Percentiles rank a stretch among this genome's conserved stretches.
Evolutionary conservation across 148 eudicot species (phyloP).

Genomic region (Chenopodium berlandieri): DNA sequence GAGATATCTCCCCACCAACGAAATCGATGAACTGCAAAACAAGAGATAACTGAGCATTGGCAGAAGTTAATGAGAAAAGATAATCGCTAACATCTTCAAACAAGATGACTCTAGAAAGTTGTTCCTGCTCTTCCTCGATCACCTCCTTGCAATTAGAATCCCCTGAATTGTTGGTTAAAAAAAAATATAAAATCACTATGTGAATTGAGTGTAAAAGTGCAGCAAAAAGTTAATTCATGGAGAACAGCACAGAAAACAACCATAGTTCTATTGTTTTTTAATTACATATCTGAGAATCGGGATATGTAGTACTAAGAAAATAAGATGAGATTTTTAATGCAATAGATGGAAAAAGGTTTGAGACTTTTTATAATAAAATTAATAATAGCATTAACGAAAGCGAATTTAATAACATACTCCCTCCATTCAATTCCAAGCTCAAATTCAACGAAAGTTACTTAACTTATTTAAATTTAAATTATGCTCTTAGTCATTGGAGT

Average conservation of each 20-base stretch:
- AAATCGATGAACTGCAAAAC: slow-evolving; percentile 81
- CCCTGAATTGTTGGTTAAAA: slow-evolving; percentile 30
- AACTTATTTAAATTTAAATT: too few relatives aligned
- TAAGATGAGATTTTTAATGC: background rate
- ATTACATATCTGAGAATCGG: background rate
- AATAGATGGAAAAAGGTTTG: background rate
- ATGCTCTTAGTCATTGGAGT: too few relatives aligned
- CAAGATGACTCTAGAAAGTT: slow-evolving; percentile 63
- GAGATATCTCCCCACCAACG: slow-evolving; percentile 68
- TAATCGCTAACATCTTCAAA: slow-evolving; percentile 81
- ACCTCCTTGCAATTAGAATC: slow-evolving; percentile 34
- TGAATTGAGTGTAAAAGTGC: background rate
- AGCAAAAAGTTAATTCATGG: background rate
- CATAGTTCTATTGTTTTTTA: background rate
- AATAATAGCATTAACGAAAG: too few relatives aligned
- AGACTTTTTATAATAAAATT: background rate
- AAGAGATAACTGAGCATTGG: slow-evolving; percentile 73
- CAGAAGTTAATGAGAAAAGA: slow-evolving; percentile 70
- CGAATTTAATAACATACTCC: too few relatives aligned
- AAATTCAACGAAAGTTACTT: too few relatives aligned
- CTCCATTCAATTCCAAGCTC: too few relatives aligned
- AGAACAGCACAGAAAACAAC: background rate
- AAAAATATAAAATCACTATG: background rate
- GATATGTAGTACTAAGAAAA: background rate
- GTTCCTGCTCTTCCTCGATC: slow-evolving; percentile 65